Base-by-base conservation (phyloP, 2,329 filamentous ascomycete genomes). In the Cordyceps javanica region DNA sequence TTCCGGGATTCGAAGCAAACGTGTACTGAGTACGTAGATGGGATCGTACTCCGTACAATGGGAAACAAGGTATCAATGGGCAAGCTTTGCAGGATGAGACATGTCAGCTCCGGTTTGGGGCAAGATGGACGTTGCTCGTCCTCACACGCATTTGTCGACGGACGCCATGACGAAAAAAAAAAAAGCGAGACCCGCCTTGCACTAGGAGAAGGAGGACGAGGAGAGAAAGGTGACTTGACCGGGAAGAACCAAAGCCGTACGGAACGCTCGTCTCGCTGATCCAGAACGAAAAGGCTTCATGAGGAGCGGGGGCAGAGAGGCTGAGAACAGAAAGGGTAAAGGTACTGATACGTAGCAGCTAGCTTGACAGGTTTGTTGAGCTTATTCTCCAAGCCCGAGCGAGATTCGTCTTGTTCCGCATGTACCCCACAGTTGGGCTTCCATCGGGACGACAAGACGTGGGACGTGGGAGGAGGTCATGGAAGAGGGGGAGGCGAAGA, bases 391-490 rank as follows among this genome's bases (percentile, higher is more conserved):
- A 55, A 39, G 21, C 52, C 52, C 14, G 44, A 46, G 52, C 52
- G 28, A 55, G 41, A 55, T 55, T 19, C 30, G 19, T 46, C 48
- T 55, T 48, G 11, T 32, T 32, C 11, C 30, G 26, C 50, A 19
- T 9, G 3, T 54, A 46, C 52, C 52, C 52, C 52, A 55, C 52
- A 55, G 52, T 55, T 55, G 52, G 52, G 52, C 52, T 46, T 55
- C 42, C 42, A 55, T 39, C 39, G 30, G 28, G 39, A 41, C n/a
- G n/a, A n/a, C n/a, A 25, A 28, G 16, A 4, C 34, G 7, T n/a
- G 14, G 34, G 39, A 51, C 10, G 28, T 23, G 28, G 45, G 13
- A 25, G 21, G 21, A n/a, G 5, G 5, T 30, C n/a, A n/a, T n/a
- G n/a, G n/a, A n/a, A n/a, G n/a, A n/a, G n/a, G n/a, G n/a, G n/a